These are phyloP conservation scores for Penicillium sp. DNA, from an alignment of 2,329 filamentous ascomycete genomes.

Conservation along the genomic window DNA sequence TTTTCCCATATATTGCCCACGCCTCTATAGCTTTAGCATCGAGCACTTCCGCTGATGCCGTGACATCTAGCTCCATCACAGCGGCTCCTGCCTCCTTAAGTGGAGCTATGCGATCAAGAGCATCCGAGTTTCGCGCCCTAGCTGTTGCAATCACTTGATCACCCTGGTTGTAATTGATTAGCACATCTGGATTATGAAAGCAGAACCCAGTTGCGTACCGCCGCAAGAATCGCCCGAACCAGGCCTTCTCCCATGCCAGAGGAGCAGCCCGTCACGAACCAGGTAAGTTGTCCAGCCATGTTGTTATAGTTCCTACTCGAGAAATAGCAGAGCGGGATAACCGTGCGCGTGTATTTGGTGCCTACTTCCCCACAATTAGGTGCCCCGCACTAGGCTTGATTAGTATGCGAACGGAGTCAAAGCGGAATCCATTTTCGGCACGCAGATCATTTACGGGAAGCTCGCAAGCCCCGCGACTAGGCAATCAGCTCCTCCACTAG, in stretches of 20 bases:
- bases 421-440: no score
- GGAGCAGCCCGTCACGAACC: neutral
- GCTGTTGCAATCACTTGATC: neutral
- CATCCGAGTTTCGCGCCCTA: neutral
- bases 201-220: neutral
- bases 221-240: neutral
- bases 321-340: no score
- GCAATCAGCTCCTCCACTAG: neutral
- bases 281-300: neutral
- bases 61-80: constrained; percentile 27
- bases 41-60: constrained; percentile 18
- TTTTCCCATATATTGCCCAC: constrained; percentile 20
- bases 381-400: no score
- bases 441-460: no score
- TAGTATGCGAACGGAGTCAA: no score
- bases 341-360: no score
- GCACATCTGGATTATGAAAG: neutral
- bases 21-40: constrained; percentile 19
- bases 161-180: neutral
- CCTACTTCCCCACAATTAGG: no score
- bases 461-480: neutral
- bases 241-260: neutral
- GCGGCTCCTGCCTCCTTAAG: constrained; percentile 27
- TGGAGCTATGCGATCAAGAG: neutral
- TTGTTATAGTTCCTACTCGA: no score